Base-by-base conservation (phyloP, 352 stramenopile species). In the Thalassiosira mediterranea region DNA sequence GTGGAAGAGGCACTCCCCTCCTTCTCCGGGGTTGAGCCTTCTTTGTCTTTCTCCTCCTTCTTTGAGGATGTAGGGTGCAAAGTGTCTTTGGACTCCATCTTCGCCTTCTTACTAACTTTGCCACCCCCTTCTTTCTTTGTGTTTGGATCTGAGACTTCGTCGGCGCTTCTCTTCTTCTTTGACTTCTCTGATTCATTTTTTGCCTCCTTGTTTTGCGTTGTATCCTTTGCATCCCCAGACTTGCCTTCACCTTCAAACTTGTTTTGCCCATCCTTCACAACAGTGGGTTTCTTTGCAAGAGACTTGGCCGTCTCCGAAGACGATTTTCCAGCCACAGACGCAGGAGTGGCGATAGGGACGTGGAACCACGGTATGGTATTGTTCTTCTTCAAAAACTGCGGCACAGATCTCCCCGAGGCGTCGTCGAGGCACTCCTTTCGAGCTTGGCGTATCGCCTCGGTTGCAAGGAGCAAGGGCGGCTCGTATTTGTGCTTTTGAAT, bases 351-450 rank as follows among this genome's bases (percentile, higher is more conserved):
- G 17, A 72, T 46, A 13, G 70, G 70, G 25, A 60, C 53, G 42
- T 81, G 64, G 47, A 81, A 81, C 72, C 72, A 81, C 21, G 72
- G 72, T 38, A 81, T 72, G 0, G 65, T 76, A 47, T 72, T 81
- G 62, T 81, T 72, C 53, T 76, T 81, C 42, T 81, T 81, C 64
- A 76, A 52, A 48, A 81, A 81, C 13, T 49, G 21, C 11, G 72
- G 58, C 0, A 65, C 61, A 3, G 56, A 62, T 32, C 49, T 71
- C n/a, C 64, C 65, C 31, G 17, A 49, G 4, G 44, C 70, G 11
- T 58, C 51, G 15, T 62, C 44, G 7, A 81, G 31, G 46, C 57
- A 56, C 13, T 47, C 21, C n/a, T 67, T 60, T 23, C 65, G 57
- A 19, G 72, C 19, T 7, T 3, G 37, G 29, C 65, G 58, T n/a